Conservation (phyloP, 1,284 basidiomycete species). For the Mrakiaceae sp. region DNA sequence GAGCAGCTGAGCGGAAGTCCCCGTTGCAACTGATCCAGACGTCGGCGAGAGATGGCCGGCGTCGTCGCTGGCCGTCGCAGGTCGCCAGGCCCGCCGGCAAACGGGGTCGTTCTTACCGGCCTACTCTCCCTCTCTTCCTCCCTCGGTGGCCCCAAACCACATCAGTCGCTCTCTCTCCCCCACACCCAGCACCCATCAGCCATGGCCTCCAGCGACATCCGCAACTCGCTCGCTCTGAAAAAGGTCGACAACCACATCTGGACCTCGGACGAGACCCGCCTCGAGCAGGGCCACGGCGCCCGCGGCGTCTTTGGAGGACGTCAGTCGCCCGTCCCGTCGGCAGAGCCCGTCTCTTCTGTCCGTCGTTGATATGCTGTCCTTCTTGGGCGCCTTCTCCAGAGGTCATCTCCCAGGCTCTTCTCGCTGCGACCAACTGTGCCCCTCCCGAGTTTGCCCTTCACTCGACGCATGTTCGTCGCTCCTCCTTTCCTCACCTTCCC, state of each 20-base stretch:
- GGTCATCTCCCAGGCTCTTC: slow-evolving; percentile 76
- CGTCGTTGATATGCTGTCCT: slow-evolving; percentile 23
- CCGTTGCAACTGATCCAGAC: too few relatives aligned
- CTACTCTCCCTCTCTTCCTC: neutral
- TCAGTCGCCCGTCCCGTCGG: too few relatives aligned
- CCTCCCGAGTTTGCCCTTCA: slow-evolving; percentile 49
- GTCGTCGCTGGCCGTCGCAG: too few relatives aligned
- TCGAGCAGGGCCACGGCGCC: neutral
- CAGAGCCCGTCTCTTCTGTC: neutral
- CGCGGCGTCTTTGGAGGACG: neutral
- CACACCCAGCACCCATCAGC: neutral
- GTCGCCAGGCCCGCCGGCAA: too few relatives aligned
- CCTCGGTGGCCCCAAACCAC: neutral
- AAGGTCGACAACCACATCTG: slow-evolving; percentile 7
- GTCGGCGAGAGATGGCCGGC: too few relatives aligned
- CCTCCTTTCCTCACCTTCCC: neutral
- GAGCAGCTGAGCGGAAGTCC: too few relatives aligned
- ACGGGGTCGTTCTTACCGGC: too few relatives aligned
- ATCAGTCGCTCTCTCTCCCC: neutral
- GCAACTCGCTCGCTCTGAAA: neutral
- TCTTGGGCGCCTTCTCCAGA: slow-evolving; percentile 22
- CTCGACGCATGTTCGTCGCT: slow-evolving; percentile 48
- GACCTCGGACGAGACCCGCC: slow-evolving; percentile 5
- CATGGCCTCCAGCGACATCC: neutral
- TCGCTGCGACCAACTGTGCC: slow-evolving; percentile 62